Base-by-base conservation (phyloP, 2,329 filamentous ascomycete genomes). In the Fusarium udum region DNA sequence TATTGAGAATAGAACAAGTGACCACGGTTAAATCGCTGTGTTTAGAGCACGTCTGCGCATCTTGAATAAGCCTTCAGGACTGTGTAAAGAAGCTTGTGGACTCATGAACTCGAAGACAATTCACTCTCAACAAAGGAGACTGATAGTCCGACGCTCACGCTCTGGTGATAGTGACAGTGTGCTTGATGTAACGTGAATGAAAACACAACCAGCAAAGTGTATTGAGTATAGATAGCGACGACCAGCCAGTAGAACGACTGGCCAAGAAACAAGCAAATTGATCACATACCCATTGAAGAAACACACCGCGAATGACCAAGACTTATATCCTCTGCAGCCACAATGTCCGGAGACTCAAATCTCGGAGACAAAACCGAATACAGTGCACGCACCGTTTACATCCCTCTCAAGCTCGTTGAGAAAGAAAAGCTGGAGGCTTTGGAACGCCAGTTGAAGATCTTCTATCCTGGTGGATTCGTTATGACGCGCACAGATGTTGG, bases 141-240 rank as follows among this genome's bases (percentile, higher is more conserved):
- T 24, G 11, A 18, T 14, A 34, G 22, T 12, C 16, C 20, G 12
- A 14, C 16, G 16, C 14, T 34, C 22, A 24, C 8, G 3, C 15
- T 4, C 13, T 7, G n/a, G 2, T 32, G 16, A 18, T 14, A 10
- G 22, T 51, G 22, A 34, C 7, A 51, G 13, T 34, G 31, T 24
- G 48, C 12, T 16, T 34, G 4, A 24, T 20, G 48, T 8, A 20
- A 34, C 2, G 48, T 18, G 12, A 18, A 11, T 51, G 22, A 32
- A 7, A 32, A 4, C 0, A 6, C 26, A 31, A n/a, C 7, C 11
- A 0, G 46, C 14, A 49, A 10, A 49, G 15, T 4, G 0, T 7
- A 22, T n/a, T 31, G 22, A 32, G 14, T n/a, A 31, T 49, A 24
- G 31, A 34, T 34, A 34, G 11, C 20, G 4, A n/a, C 16, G 22